These are phyloP conservation scores for Hippophae gyantsensis DNA, from an alignment of 306 rosid species.

Conservation along the genomic window DNA sequence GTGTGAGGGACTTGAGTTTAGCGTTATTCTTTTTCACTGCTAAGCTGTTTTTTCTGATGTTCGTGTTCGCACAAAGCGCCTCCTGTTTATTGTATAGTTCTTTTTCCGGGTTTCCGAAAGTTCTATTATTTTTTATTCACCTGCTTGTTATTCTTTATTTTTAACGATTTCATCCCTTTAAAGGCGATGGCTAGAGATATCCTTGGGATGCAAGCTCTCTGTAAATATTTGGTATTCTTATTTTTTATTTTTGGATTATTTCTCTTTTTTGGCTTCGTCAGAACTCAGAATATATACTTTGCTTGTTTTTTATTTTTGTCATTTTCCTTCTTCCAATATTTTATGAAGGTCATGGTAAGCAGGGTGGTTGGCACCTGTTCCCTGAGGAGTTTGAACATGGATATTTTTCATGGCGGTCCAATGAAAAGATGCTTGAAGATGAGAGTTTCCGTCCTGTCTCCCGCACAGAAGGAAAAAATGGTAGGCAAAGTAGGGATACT, in stretches of 20 bases:
- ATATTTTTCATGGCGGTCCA: constrained; percentile 52
- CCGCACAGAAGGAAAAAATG: constrained; percentile 70
- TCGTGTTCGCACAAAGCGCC: too few species aligned
- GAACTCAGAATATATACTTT: constrained; percentile 11
- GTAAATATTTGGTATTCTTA: neutral
- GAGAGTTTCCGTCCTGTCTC: constrained; percentile 46
- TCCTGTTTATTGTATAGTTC: too few species aligned
- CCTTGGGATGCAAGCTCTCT: neutral
- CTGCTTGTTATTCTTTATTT: too few species aligned
- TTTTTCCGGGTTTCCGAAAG: too few species aligned
- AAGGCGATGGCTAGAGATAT: too few species aligned
- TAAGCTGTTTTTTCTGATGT: too few species aligned
- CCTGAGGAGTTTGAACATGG: constrained; percentile 77
- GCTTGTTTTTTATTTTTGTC: constrained; percentile 33
- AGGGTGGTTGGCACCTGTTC: constrained; percentile 82
- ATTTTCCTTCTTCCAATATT: constrained; percentile 22
- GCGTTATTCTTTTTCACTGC: too few species aligned
- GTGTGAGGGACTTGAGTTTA: too few species aligned
- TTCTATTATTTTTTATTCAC: too few species aligned
- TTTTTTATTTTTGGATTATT: neutral
- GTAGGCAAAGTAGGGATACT: constrained; percentile 56
- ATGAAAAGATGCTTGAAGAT: constrained; percentile 65
- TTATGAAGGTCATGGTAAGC: constrained; percentile 93
- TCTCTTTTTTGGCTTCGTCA: constrained; percentile 13
- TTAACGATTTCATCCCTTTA: too few species aligned